These are phyloP conservation scores for Austroboletus olivaceoglutinosus DNA, from an alignment of 1,284 basidiomycete genomes.

Conservation along the genomic window DNA sequence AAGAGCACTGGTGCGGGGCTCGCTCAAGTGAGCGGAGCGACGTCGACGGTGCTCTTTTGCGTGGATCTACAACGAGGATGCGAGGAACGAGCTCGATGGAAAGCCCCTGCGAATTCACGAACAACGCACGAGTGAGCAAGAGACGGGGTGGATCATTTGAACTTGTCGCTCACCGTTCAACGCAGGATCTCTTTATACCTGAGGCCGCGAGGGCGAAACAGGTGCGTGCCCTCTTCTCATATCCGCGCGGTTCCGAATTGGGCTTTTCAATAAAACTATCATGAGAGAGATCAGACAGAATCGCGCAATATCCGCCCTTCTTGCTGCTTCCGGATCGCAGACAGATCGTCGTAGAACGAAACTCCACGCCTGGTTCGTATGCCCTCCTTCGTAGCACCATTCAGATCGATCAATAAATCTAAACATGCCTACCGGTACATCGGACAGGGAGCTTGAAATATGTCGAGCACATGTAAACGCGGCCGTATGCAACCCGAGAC, in stretches of 20 bases:
- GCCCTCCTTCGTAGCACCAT: neutral
- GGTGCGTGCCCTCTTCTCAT: constrained; percentile 1
- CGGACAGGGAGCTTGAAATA: constrained; percentile 5
- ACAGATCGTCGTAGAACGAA: constrained; percentile 1
- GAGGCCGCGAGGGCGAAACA: neutral
- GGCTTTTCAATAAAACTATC: constrained; percentile 3
- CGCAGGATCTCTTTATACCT: constrained; percentile 17
- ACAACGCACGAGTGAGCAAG: constrained; percentile 3
- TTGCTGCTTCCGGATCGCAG: constrained; percentile 2
- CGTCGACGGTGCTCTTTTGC: constrained; percentile 33
- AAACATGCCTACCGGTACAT: constrained; percentile 4
- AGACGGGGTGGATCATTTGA: constrained; percentile 5
- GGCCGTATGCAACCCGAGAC: neutral
- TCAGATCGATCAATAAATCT: constrained; percentile 14
- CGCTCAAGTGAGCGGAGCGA: constrained; percentile 28
- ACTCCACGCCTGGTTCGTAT: constrained; percentile 17
- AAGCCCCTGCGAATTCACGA: constrained; percentile 11
- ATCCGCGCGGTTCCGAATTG: constrained; percentile 1
- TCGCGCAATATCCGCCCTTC: neutral
- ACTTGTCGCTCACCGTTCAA: constrained; percentile 14
- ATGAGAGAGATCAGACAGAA: constrained; percentile 11
- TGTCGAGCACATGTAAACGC: constrained; percentile 4
- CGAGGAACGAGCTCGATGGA: constrained; percentile 28
- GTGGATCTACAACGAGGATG: constrained; percentile 44
- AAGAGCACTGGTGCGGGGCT: constrained; percentile 43